Percentiles rank a stretch among this genome's conserved stretches.
These are phyloP conservation scores for Rhizopus sp. DNA, from an alignment of 371 early-diverging fungal species.

Conservation along the genomic window DNA sequence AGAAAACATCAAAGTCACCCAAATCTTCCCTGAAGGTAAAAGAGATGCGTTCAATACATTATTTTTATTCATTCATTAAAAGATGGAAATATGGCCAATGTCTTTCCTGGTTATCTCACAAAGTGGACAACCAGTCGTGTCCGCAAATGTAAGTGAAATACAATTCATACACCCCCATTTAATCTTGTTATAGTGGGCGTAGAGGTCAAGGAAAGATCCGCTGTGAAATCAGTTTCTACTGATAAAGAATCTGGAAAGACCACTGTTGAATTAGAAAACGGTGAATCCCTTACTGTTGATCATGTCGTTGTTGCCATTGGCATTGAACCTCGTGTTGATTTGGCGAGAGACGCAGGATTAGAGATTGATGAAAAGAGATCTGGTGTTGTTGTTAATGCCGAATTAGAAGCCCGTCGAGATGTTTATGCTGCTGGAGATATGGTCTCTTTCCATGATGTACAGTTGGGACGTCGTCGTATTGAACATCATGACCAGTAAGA, in stretches of 20 bases:
- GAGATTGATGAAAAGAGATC: constrained; percentile 69
- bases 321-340: constrained; percentile 67
- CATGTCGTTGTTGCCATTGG: constrained; percentile 77
- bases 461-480: constrained; percentile 74
- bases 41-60: not conserved
- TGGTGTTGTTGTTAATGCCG: constrained; percentile 77
- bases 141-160: constrained; percentile 37
- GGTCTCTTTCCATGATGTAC: constrained; percentile 74
- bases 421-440: constrained; percentile 81
- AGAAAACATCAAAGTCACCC: constrained; percentile 61
- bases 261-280: constrained; percentile 49
- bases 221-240: constrained; percentile 44
- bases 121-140: constrained; percentile 71
- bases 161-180: not conserved
- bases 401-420: constrained; percentile 72
- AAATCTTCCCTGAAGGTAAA: constrained; percentile 70
- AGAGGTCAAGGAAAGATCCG: constrained; percentile 52
- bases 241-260: constrained; percentile 47
- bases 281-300: constrained; percentile 55
- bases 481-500: constrained; percentile 72
- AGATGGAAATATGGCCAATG: constrained; percentile 75
- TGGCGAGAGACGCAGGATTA: constrained; percentile 70
- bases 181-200: constrained; percentile 54
- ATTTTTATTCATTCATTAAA: not conserved
- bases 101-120: constrained; percentile 72